These are phyloP conservation scores for Hypericum perforatum DNA, from an alignment of 345 rosid species.

Conservation along the genomic window DNA sequence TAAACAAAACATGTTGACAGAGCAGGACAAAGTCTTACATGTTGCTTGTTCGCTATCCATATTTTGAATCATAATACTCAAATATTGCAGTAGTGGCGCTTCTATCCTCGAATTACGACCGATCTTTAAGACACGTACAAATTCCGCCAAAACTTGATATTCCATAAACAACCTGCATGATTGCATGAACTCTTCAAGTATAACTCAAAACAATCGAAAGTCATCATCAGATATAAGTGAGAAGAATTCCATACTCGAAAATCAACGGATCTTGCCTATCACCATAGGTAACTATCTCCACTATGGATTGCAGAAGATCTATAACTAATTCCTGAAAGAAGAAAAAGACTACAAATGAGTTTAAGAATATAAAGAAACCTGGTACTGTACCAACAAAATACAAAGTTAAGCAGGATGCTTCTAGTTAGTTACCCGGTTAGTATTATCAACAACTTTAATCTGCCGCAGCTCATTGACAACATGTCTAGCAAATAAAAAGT, in stretches of 20 bases:
- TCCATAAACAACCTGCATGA: slow-evolving; percentile 52
- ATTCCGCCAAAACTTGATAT: slow-evolving; percentile 53
- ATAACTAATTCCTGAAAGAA: slow-evolving; percentile 32
- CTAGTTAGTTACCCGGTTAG: slow-evolving; percentile 31
- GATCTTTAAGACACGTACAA: slow-evolving; percentile 41
- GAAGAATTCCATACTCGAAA: slow-evolving; percentile 36
- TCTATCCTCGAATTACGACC: slow-evolving; percentile 38
- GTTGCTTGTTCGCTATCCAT: slow-evolving; percentile 46
- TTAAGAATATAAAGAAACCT: slow-evolving; percentile 1
- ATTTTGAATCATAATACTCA: slow-evolving; percentile 64
- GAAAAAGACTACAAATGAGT: slow-evolving; percentile 8
- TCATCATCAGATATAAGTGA: background rate
- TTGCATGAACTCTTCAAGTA: background rate
- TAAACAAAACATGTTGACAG: slow-evolving; percentile 14
- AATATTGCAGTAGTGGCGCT: slow-evolving; percentile 52
- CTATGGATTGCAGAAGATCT: slow-evolving; percentile 49
- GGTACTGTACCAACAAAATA: background rate
- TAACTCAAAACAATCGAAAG: background rate
- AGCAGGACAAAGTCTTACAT: slow-evolving; percentile 32
- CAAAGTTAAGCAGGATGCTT: slow-evolving; percentile 3
- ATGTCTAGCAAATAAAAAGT: slow-evolving; percentile 20
- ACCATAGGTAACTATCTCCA: slow-evolving; percentile 57
- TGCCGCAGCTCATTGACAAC: slow-evolving; percentile 37
- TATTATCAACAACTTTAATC: slow-evolving; percentile 34
- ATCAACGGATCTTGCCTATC: slow-evolving; percentile 50